Evolutionary conservation across 2,329 filamentous ascomycete species (phyloP).

Genomic region (Pyricularia sp.): DNA sequence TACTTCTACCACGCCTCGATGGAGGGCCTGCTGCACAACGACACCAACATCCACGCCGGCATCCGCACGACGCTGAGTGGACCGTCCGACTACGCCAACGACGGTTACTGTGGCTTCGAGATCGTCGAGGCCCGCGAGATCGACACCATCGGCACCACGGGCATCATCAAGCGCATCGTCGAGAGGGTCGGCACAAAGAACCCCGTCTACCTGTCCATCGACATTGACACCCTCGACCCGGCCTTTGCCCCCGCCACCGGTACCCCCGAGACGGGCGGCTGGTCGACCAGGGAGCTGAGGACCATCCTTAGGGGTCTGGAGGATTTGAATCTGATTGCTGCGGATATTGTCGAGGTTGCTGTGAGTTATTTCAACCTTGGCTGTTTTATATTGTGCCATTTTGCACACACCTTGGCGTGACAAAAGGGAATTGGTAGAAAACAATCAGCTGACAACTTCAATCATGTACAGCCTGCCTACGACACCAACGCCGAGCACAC

Average conservation of each 20-base stretch:
- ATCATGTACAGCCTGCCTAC: constrained; percentile 43
- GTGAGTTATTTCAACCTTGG: constrained; percentile 24
- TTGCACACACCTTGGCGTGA: no score
- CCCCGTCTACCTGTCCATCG: constrained; percentile 74
- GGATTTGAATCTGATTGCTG: constrained; percentile 58
- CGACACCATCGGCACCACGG: constrained; percentile 45
- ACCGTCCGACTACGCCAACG: constrained; percentile 73
- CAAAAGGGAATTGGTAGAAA: no score
- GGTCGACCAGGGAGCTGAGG: constrained; percentile 63
- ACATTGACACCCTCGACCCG: constrained; percentile 83
- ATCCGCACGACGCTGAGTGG: constrained; percentile 77
- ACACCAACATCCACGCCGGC: constrained; percentile 80
- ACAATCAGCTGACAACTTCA: not conserved
- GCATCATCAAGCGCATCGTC: constrained; percentile 70
- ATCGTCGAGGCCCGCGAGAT: constrained; percentile 63
- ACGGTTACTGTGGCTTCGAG: constrained; percentile 76
- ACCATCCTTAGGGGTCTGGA: constrained; percentile 64
- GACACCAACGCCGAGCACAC: constrained; percentile 65
- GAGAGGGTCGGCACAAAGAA: constrained; percentile 64
- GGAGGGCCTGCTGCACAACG: constrained; percentile 70
- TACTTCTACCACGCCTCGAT: constrained; percentile 79
- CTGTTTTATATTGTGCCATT: no score
- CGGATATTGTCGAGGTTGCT: constrained; percentile 67
- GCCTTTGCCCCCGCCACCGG: constrained; percentile 70
- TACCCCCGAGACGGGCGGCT: constrained; percentile 68